These are phyloP conservation scores for Apiospora pterosperma DNA, from an alignment of 2,329 filamentous ascomycete genomes.

Conservation along the genomic window DNA sequence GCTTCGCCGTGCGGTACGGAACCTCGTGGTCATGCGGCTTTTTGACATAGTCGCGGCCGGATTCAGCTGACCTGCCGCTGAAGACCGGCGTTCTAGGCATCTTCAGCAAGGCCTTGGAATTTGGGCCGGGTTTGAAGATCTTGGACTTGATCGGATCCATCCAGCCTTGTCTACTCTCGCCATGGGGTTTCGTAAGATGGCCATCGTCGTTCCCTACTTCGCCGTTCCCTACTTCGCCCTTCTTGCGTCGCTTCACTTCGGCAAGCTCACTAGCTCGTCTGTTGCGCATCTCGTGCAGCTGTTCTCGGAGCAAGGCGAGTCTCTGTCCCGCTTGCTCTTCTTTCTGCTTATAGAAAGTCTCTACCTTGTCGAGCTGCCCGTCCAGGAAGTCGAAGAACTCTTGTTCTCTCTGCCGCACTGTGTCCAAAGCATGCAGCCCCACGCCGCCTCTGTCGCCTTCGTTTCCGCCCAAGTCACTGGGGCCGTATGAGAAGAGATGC, in stretches of 20 bases:
- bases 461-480: conserved; percentile 27
- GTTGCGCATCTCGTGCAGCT: conserved; percentile 91
- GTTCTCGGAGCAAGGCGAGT: conserved; percentile 68
- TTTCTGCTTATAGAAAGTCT: conserved; percentile 83
- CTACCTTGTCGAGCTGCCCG: conserved; percentile 83
- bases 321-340: conserved; percentile 80
- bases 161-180: conserved; percentile 33
- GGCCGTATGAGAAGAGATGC: conserved; percentile 38
- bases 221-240: conserved; percentile 24
- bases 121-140: conserved; percentile 55
- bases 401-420: conserved; percentile 67
- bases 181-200: not conserved
- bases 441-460: conserved; percentile 35
- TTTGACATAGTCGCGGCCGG: conserved; percentile 48
- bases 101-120: conserved; percentile 55
- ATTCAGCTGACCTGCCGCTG: conserved; percentile 25
- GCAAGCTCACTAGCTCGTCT: conserved; percentile 71
- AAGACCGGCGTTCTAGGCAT: conserved; percentile 52
- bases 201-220: conserved; percentile 9
- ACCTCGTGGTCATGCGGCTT: conserved; percentile 56
- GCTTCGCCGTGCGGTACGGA: conserved; percentile 82
- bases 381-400: conserved; percentile 89
- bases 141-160: conserved; percentile 52
- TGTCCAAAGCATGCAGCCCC: conserved; percentile 39
- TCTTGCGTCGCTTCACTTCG: conserved; percentile 34